These are phyloP conservation scores for Stephania cephalantha DNA, from an alignment of 164 flowering plant species.

Conservation along the genomic window DNA sequence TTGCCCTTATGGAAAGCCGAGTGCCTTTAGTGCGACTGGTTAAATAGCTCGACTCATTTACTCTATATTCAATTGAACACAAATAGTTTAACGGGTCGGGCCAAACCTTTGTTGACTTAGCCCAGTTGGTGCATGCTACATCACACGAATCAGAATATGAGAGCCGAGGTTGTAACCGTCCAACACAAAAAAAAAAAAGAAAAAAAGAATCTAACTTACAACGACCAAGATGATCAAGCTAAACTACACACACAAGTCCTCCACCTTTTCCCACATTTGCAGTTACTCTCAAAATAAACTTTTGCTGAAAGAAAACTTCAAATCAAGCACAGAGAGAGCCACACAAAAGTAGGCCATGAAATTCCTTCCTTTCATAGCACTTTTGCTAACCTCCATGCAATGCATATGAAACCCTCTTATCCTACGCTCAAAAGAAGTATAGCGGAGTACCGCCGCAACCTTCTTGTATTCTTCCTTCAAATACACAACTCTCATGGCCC, in stretches of 20 bases:
- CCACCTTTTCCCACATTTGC: background rate
- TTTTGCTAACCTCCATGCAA: constrained; percentile 20
- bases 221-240: background rate
- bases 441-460: background rate
- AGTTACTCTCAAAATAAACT: background rate
- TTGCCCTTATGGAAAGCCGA: too few species aligned
- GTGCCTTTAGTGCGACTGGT: too few species aligned
- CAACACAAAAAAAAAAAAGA: too few species aligned
- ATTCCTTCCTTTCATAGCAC: background rate
- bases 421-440: constrained; percentile 6
- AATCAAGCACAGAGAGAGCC: background rate
- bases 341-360: background rate
- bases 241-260: background rate
- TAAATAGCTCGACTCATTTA: too few species aligned
- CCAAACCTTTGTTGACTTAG: too few species aligned
- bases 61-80: too few species aligned
- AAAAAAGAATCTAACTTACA: background rate
- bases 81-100: too few species aligned
- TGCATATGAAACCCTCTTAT: constrained; percentile 21
- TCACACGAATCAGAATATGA: too few species aligned
- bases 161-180: background rate
- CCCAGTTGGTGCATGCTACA: too few species aligned
- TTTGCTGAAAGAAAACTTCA: background rate
- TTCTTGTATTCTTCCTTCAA: constrained; percentile 13
- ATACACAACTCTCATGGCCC: constrained; percentile 3